Evolutionary conservation across 169 alveolate genomes (phyloP), one percentile per base, ranked within the genome.

Genomic region (Eimeria praecox): DNA sequence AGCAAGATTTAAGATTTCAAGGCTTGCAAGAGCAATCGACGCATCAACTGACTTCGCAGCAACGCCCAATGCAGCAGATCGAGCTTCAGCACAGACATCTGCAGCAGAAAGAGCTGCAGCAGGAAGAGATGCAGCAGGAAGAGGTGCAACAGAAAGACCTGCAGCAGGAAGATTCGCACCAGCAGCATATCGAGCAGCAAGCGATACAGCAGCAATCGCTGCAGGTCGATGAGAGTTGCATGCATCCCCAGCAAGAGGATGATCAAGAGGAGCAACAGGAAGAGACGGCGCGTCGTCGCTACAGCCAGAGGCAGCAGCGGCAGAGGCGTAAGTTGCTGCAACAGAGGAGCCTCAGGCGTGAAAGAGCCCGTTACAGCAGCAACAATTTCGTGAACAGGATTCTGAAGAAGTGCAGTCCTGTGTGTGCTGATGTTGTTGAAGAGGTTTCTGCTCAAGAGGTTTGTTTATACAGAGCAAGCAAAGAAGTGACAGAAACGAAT

Each of bases 251-350:
- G 69, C 89, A 80, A 24, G 38, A 80, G 89, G 69, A 80, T 0
- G 54, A 52, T 49, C 54, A 33, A 8, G 52, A 52, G 77, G 77
- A 52, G 38, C 46, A 83, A 22, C 52, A 35, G 38, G 46, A 46
- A 6, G 46, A 22, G 40, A 52, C 12, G 91, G 77, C 12, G 33
- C 62, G 46, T 30, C 77, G 33, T 46, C 91, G 38, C 40, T 30
- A 54, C 30, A 35, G 91, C 73, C 77, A n/a, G 73, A 40, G 75
- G 91, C 91, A 52, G 77, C 71, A 33, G 91, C 54, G 75, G 35
- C 91, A 83, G 73, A 49, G 49, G 64, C 40, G 71, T 46, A 71
- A n/a, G 54, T 77, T 52, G 40, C 91, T 52, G 77, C 91, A 49
- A 35, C 91, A 52, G 49, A 10, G 91, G 44, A 83, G 52, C 56